phyloP scores from a whole-genome alignment of 257 asterid genomes.

The Ligustrum vulgare region DNA sequence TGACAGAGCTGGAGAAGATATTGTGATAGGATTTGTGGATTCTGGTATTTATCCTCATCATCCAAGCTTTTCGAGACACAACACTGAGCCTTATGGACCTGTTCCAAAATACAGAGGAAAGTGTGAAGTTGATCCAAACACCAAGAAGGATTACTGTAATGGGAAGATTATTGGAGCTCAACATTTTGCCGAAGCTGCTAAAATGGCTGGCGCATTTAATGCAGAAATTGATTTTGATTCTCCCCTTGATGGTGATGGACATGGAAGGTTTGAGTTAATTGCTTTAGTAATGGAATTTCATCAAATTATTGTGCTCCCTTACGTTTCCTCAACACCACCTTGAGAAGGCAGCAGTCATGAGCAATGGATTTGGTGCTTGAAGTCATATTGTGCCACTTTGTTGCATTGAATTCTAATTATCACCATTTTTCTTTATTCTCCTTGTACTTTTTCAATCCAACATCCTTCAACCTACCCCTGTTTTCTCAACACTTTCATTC shows the following conservation, averaged over 20 bases:
- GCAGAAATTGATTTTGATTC: conserved; percentile 80
- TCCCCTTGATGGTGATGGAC: conserved; percentile 99
- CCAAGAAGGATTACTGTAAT: conserved; percentile 75
- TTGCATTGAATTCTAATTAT: neutral
- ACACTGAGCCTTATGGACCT: conserved; percentile 81
- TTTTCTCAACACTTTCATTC: neutral
- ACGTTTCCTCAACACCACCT: neutral
- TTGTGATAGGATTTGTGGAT: conserved; percentile 87
- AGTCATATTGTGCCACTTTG: neutral
- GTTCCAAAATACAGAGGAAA: conserved; percentile 82
- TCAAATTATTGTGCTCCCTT: neutral
- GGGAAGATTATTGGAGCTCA: conserved; percentile 99
- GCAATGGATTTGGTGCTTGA: neutral
- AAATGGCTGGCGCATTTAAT: conserved; percentile 88
- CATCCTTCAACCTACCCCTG: neutral
- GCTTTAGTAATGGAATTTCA: conserved; percentile 6
- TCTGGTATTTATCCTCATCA: conserved; percentile 94
- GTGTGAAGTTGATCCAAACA: conserved; percentile 77
- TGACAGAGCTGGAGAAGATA: conserved; percentile 94
- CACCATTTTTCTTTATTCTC: neutral
- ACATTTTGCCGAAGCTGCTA: conserved; percentile 97
- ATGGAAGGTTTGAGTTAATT: conserved; percentile 72
- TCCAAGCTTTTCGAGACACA: conserved; percentile 78
- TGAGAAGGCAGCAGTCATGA: neutral
- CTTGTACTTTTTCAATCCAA: neutral